Percentiles rank a stretch among this genome's conserved stretches.
Evolutionary conservation across 768 basidiomycete genomes (phyloP).

Genomic region (Rhodotorula toruloides): DNA sequence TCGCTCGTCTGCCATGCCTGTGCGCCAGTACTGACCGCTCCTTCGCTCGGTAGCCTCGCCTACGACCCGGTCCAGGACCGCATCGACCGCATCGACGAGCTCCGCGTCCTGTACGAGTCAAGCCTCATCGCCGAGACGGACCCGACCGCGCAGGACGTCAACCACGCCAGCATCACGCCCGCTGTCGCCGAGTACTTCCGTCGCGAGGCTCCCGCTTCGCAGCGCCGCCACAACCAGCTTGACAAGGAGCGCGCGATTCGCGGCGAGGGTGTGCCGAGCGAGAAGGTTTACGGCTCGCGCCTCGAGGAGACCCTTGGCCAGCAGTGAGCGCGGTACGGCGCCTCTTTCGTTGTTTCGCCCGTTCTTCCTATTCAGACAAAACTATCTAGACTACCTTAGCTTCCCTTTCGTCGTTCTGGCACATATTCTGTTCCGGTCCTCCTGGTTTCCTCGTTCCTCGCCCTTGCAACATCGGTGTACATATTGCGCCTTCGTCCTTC

Average conservation of each 20-base stretch:
- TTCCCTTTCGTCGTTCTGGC: too few relatives aligned
- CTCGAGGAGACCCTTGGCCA: slow-evolving; percentile 25
- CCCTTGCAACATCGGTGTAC: too few relatives aligned
- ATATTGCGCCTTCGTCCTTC: too few relatives aligned
- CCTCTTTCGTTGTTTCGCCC: too few relatives aligned
- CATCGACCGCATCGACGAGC: slow-evolving; percentile 46
- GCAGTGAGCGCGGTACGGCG: too few relatives aligned
- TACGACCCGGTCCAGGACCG: slow-evolving; percentile 47
- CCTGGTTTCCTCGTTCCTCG: too few relatives aligned
- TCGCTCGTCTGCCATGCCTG: too few relatives aligned
- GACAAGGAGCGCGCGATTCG: slow-evolving; percentile 29
- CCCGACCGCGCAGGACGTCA: slow-evolving; percentile 7
- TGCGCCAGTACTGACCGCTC: too few relatives aligned
- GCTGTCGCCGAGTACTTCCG: slow-evolving; percentile 32
- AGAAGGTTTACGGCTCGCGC: slow-evolving; percentile 9
- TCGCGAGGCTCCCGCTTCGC: slow-evolving; percentile 9
- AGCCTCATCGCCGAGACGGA: slow-evolving; percentile 28
- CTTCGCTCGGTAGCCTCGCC: too few relatives aligned
- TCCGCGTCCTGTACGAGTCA: slow-evolving; percentile 45
- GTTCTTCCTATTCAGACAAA: too few relatives aligned
- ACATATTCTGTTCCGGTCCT: too few relatives aligned
- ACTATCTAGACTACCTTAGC: too few relatives aligned
- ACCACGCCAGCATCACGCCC: slow-evolving; percentile 32
- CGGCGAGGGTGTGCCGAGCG: slow-evolving; percentile 2
- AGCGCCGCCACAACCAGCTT: slow-evolving; percentile 17